Evolutionary conservation across 108 stramenopile species (phyloP).

Genomic region (Nitzschia inconspicua): DNA sequence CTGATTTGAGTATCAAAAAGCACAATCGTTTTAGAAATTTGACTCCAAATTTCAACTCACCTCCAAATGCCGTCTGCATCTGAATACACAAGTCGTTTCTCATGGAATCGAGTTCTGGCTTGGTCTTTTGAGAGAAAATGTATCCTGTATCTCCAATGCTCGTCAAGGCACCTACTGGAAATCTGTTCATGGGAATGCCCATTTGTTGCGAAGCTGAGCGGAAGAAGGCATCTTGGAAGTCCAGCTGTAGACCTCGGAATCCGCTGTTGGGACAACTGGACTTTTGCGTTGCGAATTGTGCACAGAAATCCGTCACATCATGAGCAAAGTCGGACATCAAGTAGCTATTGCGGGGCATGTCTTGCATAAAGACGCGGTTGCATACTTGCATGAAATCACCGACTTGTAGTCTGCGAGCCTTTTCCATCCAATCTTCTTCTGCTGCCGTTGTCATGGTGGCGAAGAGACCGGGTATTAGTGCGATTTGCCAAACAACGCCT

Average conservation of each 20-base stretch:
- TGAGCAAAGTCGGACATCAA: slow-evolving; percentile 8
- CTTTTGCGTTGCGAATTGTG: neutral
- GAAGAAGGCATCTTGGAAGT: slow-evolving; percentile 6
- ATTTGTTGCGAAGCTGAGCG: neutral
- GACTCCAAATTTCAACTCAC: no score
- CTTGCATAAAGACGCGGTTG: neutral
- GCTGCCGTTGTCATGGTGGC: no score
- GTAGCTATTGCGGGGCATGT: neutral
- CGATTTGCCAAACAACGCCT: no score
- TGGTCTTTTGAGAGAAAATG: slow-evolving; percentile 4
- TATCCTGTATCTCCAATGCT: slow-evolving; percentile 2
- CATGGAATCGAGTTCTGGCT: neutral
- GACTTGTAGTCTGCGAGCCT: neutral
- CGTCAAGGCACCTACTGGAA: neutral
- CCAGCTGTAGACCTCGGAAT: neutral
- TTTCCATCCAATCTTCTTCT: neutral
- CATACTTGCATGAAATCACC: neutral
- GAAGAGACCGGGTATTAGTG: no score
- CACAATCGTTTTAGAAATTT: no score
- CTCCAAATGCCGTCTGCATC: slow-evolving; percentile 2
- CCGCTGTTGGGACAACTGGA: neutral
- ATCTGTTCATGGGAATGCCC: neutral
- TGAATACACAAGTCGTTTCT: slow-evolving; percentile 9
- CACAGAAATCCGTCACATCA: slow-evolving; percentile 8
- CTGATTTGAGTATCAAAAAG: no score